Evolutionary conservation across 352 stramenopile species (phyloP).

Genomic region (Phytophthora agathidicida): DNA sequence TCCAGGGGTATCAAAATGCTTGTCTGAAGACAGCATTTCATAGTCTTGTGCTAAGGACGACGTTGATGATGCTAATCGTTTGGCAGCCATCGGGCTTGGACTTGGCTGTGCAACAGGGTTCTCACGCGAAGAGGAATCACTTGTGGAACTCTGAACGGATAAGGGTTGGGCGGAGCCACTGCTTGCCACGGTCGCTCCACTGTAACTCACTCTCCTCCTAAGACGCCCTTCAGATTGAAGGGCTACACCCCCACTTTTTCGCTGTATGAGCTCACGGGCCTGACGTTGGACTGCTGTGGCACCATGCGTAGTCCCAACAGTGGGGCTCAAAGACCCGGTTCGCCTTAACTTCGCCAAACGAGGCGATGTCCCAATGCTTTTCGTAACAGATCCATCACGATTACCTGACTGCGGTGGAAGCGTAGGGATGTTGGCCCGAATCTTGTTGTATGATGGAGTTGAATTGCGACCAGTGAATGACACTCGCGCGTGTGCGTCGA

Average conservation of each 20-base stretch:
- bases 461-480: constrained; percentile 31
- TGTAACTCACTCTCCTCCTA: constrained; percentile 34
- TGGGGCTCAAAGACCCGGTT: constrained; percentile 26
- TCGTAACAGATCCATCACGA: constrained; percentile 11
- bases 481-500: constrained; percentile 24
- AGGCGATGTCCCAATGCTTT: constrained; percentile 14
- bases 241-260: constrained; percentile 18
- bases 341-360: constrained; percentile 26
- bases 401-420: constrained; percentile 3
- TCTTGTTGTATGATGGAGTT: constrained; percentile 29
- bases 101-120: constrained; percentile 7
- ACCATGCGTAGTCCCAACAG: constrained; percentile 26
- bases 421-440: constrained; percentile 16
- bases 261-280: constrained; percentile 29
- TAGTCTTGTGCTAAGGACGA: constrained; percentile 38
- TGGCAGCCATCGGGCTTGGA: constrained; percentile 9
- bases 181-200: constrained; percentile 13
- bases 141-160: constrained; percentile 17
- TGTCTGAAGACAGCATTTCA: constrained; percentile 28
- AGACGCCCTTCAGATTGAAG: constrained; percentile 15
- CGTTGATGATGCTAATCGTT: constrained; percentile 14
- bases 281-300: constrained; percentile 38
- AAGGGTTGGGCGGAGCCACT: constrained; percentile 1
- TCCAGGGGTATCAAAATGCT: constrained; percentile 22
- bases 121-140: constrained; percentile 14